Conservation (phyloP, 192 early-diverging fungal genomes). For the Entophlyctis luteolus region DNA sequence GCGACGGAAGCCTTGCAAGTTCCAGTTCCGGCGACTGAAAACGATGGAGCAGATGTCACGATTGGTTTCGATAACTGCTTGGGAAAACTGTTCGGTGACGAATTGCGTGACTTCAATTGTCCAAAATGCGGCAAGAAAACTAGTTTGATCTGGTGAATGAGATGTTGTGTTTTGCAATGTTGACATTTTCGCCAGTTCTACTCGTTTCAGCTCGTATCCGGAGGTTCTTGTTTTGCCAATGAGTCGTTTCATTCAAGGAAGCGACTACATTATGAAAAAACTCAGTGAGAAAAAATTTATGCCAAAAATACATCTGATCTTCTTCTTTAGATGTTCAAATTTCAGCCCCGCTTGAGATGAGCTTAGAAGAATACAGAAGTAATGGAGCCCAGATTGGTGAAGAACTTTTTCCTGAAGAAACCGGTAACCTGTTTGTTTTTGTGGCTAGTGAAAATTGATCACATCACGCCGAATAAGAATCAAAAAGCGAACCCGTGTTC, state of each 20-base stretch:
- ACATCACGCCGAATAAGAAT: neutral
- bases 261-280: slow-evolving; percentile 50
- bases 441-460: neutral
- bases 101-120: slow-evolving; percentile 75
- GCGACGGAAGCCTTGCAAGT: slow-evolving; percentile 47
- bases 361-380: slow-evolving; percentile 69
- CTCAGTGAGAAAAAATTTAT: slow-evolving; percentile 28
- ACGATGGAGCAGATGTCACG: slow-evolving; percentile 50
- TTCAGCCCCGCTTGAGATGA: slow-evolving; percentile 36
- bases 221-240: slow-evolving; percentile 69
- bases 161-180: neutral
- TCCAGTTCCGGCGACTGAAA: slow-evolving; percentile 69
- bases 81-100: slow-evolving; percentile 60
- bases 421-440: neutral
- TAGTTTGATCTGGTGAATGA: slow-evolving; percentile 30
- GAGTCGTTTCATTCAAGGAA: slow-evolving; percentile 46
- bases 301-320: neutral
- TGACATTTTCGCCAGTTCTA: slow-evolving; percentile 20
- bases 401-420: slow-evolving; percentile 69
- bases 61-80: slow-evolving; percentile 67
- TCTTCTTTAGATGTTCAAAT: slow-evolving; percentile 35
- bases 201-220: slow-evolving; percentile 64
- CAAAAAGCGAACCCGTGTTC: slow-evolving; percentile 41
- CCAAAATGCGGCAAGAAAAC: slow-evolving; percentile 45
- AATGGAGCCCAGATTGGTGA: slow-evolving; percentile 61